Conservation (phyloP, 2,329 filamentous ascomycete genomes). For the Fusarium sterilihyphosum region DNA sequence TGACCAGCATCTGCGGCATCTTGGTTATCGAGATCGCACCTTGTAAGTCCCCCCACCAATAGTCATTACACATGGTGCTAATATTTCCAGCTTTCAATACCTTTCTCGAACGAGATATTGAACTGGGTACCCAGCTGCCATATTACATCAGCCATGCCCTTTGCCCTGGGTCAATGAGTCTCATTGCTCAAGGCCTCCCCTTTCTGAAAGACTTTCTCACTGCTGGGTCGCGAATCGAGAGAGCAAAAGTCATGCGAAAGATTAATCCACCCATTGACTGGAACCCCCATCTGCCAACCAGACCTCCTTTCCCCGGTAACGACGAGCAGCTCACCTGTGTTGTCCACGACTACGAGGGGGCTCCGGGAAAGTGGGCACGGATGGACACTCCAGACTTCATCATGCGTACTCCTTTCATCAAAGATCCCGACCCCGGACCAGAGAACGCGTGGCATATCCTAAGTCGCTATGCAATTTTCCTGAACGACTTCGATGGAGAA, state of each 20-base stretch:
- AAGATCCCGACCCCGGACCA: constrained; percentile 7
- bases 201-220: constrained; percentile 7
- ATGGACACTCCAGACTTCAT: not conserved
- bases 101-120: constrained; percentile 15
- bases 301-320: not conserved
- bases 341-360: not conserved
- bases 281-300: not conserved
- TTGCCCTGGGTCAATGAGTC: not conserved
- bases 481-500: not conserved
- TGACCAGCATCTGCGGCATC: not conserved
- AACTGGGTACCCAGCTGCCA: not conserved
- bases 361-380: not conserved
- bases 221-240: not conserved
- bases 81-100: constrained; percentile 5
- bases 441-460: not conserved
- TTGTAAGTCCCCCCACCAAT: not conserved
- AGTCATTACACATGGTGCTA: not conserved
- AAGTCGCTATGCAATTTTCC: not conserved
- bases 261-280: not conserved
- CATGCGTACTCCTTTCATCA: constrained; percentile 12
- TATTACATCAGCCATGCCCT: not conserved
- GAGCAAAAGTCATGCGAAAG: not conserved
- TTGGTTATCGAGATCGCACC: not conserved
- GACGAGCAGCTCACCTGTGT: not conserved
- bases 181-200: not conserved